Conservation (phyloP, 495 filamentous ascomycete genomes). For the Elasticomyces elasticus region DNA sequence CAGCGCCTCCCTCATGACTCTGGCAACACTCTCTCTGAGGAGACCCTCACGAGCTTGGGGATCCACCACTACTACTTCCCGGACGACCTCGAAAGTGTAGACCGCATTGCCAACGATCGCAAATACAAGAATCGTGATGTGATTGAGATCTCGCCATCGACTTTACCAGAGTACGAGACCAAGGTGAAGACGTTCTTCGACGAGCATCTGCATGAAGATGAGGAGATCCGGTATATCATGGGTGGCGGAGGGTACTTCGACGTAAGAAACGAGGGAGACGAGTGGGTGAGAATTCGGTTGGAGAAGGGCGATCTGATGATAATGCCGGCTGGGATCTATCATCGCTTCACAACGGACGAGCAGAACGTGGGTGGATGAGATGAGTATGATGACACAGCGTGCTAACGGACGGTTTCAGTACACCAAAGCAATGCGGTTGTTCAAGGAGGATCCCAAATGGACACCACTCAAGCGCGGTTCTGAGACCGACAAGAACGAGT, state of each 20-base stretch:
- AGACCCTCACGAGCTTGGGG: slow-evolving; percentile 61
- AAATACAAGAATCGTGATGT: slow-evolving; percentile 93
- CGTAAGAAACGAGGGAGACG: slow-evolving; percentile 64
- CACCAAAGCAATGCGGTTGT: slow-evolving; percentile 89
- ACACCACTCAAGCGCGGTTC: slow-evolving; percentile 76
- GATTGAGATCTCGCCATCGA: slow-evolving; percentile 75
- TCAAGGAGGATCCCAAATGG: slow-evolving; percentile 99
- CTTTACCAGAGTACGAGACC: slow-evolving; percentile 76
- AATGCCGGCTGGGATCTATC: slow-evolving; percentile 91
- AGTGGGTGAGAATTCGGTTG: slow-evolving; percentile 75
- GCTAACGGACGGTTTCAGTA: slow-evolving; percentile 47
- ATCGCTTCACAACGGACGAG: slow-evolving; percentile 89
- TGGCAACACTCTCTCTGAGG: slow-evolving; percentile 46
- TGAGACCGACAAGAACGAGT: slow-evolving; percentile 68
- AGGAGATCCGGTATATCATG: slow-evolving; percentile 95
- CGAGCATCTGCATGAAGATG: slow-evolving; percentile 95
- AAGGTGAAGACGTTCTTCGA: slow-evolving; percentile 90
- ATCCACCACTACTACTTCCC: slow-evolving; percentile 66
- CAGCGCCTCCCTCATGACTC: slow-evolving; percentile 87
- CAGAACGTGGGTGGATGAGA: slow-evolving; percentile 58
- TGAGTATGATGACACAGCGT: slow-evolving; percentile 1
- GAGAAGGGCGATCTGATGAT: slow-evolving; percentile 70
- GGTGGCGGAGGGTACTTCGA: slow-evolving; percentile 91
- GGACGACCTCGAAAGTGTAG: slow-evolving; percentile 47
- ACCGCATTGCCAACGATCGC: slow-evolving; percentile 62